These are phyloP conservation scores for Schoenoplectus triqueter DNA, from an alignment of 202 grass and related monocot genomes.

Conservation along the genomic window DNA sequence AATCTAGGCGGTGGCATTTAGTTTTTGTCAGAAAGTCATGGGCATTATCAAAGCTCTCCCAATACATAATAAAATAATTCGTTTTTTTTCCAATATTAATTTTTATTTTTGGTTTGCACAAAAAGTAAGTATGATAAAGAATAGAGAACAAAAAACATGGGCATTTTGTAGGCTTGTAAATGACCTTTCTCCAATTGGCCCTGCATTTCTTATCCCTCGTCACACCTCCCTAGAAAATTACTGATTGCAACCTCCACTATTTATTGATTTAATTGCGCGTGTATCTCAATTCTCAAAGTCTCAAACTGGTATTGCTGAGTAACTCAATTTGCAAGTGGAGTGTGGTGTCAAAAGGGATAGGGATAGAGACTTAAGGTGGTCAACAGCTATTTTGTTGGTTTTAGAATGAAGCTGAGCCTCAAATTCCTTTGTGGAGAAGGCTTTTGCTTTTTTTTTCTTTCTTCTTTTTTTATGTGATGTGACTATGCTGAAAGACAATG, in stretches of 20 bases:
- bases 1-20: slow-evolving; percentile 21
- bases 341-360: neutral
- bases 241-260: slow-evolving; percentile 34
- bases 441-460: too few relatives aligned
- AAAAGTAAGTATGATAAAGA: slow-evolving; percentile 13
- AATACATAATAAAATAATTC: slow-evolving; percentile 13
- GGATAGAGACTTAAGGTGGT: neutral
- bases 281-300: neutral
- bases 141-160: slow-evolving; percentile 30
- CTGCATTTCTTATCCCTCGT: slow-evolving; percentile 32
- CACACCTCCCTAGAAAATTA: slow-evolving; percentile 38
- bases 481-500: neutral
- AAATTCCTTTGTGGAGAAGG: neutral
- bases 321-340: neutral
- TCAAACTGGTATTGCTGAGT: neutral
- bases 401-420: slow-evolving; percentile 22
- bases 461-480: neutral
- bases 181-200: slow-evolving; percentile 23
- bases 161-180: slow-evolving; percentile 39
- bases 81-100: neutral
- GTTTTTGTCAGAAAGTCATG: slow-evolving; percentile 7
- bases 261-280: slow-evolving; percentile 28
- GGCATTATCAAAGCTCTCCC: slow-evolving; percentile 22
- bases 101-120: slow-evolving; percentile 27
- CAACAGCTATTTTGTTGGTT: slow-evolving; percentile 9